Percentiles rank a stretch among this genome's conserved stretches.
Evolutionary conservation across 345 rosid species (phyloP).

Genomic region (Carallia pectinifolia): DNA sequence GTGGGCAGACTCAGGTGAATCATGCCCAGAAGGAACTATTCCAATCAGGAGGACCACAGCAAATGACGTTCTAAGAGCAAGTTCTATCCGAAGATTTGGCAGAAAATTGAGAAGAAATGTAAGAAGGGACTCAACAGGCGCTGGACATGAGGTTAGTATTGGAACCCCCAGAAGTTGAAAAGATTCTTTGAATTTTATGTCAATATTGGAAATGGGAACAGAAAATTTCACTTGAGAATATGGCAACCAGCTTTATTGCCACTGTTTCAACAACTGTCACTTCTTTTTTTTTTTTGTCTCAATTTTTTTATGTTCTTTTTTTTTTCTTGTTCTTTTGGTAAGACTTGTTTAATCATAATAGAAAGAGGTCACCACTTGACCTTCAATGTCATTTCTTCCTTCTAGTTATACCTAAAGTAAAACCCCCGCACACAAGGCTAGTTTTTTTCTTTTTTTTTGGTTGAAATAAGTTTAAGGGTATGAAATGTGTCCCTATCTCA

Average conservation of each 20-base stretch:
- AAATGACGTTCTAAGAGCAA: constrained; percentile 32
- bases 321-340: not conserved
- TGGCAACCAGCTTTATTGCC: too few relatives aligned
- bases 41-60: constrained; percentile 30
- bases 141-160: constrained; percentile 30
- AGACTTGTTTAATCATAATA: not conserved
- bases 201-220: too few relatives aligned
- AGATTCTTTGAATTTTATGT: not conserved
- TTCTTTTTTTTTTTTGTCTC: too few relatives aligned
- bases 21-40: constrained; percentile 36
- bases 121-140: constrained; percentile 28
- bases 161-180: not conserved
- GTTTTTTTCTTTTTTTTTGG: too few relatives aligned
- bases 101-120: constrained; percentile 26
- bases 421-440: not conserved
- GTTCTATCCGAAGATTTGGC: constrained; percentile 20
- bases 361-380: not conserved
- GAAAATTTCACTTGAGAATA: too few relatives aligned
- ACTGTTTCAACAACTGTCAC: too few relatives aligned
- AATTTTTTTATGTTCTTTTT: not conserved
- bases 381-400: constrained; percentile 2
- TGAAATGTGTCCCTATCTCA: too few relatives aligned
- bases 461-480: too few relatives aligned
- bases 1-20: constrained; percentile 29
- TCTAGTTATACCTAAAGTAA: not conserved